Conservation (phyloP, 78 protist species). For the Dictyostelium citrinum region DNA sequence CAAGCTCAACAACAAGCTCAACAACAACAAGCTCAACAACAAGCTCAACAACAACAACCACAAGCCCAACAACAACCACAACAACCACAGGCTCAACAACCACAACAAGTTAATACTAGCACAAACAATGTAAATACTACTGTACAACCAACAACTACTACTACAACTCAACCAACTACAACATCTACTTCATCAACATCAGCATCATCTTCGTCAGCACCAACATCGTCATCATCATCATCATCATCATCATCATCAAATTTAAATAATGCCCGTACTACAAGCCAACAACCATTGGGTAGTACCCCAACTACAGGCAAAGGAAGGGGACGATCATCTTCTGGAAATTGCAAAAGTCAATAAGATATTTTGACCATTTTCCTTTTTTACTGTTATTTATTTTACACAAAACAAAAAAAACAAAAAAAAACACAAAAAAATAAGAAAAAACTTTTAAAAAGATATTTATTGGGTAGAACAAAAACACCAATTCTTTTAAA, state of each 20-base stretch:
- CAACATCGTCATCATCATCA: neutral
- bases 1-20: neutral
- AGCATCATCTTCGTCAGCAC: neutral
- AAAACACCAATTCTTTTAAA: too few relatives aligned
- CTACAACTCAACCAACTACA: neutral
- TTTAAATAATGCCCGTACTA: neutral
- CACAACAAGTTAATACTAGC: neutral
- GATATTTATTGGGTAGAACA: neutral
- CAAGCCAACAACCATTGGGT: neutral
- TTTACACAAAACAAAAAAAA: neutral
- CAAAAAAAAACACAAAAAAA: neutral
- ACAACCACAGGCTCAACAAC: neutral
- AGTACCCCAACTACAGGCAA: neutral
- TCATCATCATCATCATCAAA: neutral
- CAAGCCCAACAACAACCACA: neutral
- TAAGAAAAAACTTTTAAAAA: neutral
- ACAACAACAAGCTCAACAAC: neutral
- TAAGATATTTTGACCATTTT: neutral
- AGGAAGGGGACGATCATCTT: neutral
- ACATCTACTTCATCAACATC: neutral
- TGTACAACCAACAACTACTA: neutral
- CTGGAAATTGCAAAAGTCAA: conserved; percentile 1
- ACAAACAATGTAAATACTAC: neutral
- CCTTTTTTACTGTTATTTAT: neutral
- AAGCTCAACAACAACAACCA: neutral